Conservation (phyloP, 1,284 basidiomycete species). For the Megacollybia platyphylla region DNA sequence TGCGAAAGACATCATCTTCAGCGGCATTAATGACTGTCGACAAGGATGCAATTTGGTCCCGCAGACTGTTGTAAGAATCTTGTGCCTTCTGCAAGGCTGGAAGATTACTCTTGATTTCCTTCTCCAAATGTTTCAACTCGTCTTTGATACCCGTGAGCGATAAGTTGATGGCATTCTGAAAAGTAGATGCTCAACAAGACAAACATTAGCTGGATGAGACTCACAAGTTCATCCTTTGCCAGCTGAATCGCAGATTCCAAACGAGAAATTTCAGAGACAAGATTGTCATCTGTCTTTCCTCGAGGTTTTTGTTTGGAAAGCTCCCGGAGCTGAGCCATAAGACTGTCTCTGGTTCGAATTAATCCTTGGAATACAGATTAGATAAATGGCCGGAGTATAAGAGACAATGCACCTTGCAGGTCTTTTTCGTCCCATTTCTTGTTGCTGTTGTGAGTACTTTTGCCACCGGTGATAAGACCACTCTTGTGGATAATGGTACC, state of each 20-base stretch:
- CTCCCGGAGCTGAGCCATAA: conserved; percentile 73
- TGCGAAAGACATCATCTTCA: conserved; percentile 71
- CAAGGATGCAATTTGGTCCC: conserved; percentile 44
- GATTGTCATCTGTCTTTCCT: conserved; percentile 70
- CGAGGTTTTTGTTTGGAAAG: conserved; percentile 73
- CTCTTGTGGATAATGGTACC: conserved; percentile 97
- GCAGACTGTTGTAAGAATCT: conserved; percentile 35
- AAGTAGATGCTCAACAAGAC: neutral
- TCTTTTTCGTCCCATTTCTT: conserved; percentile 94
- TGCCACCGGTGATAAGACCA: conserved; percentile 93
- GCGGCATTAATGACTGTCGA: conserved; percentile 56
- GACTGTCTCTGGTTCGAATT: conserved; percentile 58
- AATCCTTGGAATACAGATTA: conserved; percentile 35
- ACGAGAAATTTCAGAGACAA: conserved; percentile 67
- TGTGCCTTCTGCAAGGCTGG: conserved; percentile 50
- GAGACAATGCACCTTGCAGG: conserved; percentile 50
- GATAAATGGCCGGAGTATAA: neutral
- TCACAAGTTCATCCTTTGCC: conserved; percentile 74
- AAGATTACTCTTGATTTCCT: conserved; percentile 51
- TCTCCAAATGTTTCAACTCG: conserved; percentile 68
- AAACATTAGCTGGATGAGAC: conserved; percentile 11
- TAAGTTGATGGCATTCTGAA: conserved; percentile 49
- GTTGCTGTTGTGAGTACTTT: conserved; percentile 55
- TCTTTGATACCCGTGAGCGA: conserved; percentile 63
- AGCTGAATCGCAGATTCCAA: conserved; percentile 67